A percentile compares a stretch with the other conserved stretches of the same genome.
Evolutionary conservation across 2,329 filamentous ascomycete species (phyloP).

Genomic region (Colletotrichum lentis): DNA sequence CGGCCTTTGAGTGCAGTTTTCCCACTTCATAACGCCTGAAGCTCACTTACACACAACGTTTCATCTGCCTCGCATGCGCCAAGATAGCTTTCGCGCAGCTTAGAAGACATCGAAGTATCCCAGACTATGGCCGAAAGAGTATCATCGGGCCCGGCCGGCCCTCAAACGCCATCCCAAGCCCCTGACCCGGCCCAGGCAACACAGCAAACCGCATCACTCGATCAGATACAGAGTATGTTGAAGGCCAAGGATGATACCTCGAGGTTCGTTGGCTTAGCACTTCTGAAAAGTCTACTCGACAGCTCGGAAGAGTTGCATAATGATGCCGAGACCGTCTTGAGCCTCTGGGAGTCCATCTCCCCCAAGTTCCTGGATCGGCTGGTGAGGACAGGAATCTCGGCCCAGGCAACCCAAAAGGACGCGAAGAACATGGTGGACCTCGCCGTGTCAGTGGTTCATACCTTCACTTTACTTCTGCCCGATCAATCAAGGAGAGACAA

Average conservation of each 20-base stretch:
- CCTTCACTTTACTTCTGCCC: slow-evolving; percentile 66
- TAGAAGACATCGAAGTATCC: not conserved
- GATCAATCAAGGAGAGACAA: slow-evolving; percentile 53
- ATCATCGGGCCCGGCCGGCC: not conserved
- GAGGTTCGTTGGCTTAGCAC: slow-evolving; percentile 71
- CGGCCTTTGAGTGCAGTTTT: not conserved
- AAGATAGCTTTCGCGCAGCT: not conserved
- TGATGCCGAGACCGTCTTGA: slow-evolving; percentile 55
- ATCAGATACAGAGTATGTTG: slow-evolving; percentile 65
- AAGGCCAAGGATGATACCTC: slow-evolving; percentile 71
- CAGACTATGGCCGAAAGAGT: slow-evolving; percentile 11
- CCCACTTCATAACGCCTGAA: not conserved
- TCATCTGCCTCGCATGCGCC: not conserved
- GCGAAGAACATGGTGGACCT: slow-evolving; percentile 69
- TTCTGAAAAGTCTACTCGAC: slow-evolving; percentile 72
- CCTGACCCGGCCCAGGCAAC: slow-evolving; percentile 21
- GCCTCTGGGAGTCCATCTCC: slow-evolving; percentile 68
- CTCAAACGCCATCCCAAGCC: slow-evolving; percentile 8
- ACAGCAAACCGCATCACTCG: slow-evolving; percentile 45
- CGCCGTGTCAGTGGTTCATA: slow-evolving; percentile 69
- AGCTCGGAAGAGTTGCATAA: slow-evolving; percentile 62
- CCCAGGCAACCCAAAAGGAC: slow-evolving; percentile 51
- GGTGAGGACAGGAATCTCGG: slow-evolving; percentile 60
- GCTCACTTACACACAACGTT: slow-evolving; percentile 6
- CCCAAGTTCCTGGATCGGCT: slow-evolving; percentile 71